Evolutionary conservation across 1,284 basidiomycete species (phyloP), one percentile per base, ranked within the genome.

Genomic region (Rhizoctonia solani): DNA sequence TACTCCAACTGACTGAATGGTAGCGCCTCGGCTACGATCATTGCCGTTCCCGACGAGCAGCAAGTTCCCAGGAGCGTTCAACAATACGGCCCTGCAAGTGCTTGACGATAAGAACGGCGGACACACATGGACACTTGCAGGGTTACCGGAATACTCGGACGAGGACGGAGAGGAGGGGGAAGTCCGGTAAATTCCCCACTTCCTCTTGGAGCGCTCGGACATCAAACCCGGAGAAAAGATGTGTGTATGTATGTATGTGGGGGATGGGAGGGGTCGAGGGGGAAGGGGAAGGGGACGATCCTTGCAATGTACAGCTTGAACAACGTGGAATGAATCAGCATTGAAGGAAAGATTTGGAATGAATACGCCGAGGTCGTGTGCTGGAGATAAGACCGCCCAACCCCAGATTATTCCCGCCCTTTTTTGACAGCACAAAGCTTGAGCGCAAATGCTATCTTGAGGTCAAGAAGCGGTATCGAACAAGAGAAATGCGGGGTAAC

Each of bases 61-160:
- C 25, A 69, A 75, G 11, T 84, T 82, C 77, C 81, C 85, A 25
- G 82, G 82, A 32, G 87, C 87, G n/a, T 90, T 90, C 78, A 88
- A 85, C 74, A 87, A 81, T 74, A 83, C 82, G 39, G 80, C 86
- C 23, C 77, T 86, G 0, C 88, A 89, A 74, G 83, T 79, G 74
- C 50, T 54, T 34, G 14, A n/a, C 25, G 23, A 14, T 16, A 29
- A 27, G 9, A 25, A n/a, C 11, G 54, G 8, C n/a, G 25, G 50
- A 6, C 6, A 42, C 34, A 34, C 37, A 44, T 50, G 37, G 21
- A 23, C 46, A 23, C 32, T 46, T 37, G 49, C 50, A 47, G 74
- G 81, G 68, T 72, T 72, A 47, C 27, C 71, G 37, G 71, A 73
- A 19, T 54, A 68, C 41, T 39, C 54, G 34, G 71, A 78, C 52